phyloP scores from a whole-genome alignment of 306 rosid species.

The Begonia loranthoides region DNA sequence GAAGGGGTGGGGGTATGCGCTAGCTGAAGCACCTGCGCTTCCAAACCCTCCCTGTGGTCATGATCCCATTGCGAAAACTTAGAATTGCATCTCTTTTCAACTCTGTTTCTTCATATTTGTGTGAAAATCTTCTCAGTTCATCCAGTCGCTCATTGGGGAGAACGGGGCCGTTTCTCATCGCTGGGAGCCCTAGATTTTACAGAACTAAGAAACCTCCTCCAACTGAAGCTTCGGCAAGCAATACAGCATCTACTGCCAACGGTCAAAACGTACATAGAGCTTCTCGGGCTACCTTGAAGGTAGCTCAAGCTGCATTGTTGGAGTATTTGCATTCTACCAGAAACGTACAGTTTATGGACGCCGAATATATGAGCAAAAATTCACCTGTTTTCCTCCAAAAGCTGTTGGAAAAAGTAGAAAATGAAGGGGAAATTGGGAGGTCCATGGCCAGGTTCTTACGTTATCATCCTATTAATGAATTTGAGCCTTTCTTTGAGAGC shows the following conservation, averaged over 20 bases:
- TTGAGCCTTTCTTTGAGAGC: constrained; percentile 83
- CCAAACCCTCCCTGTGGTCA: constrained; percentile 4
- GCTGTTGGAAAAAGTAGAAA: constrained; percentile 24
- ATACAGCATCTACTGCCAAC: neutral
- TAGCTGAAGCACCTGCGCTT: too few species aligned
- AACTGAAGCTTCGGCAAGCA: neutral
- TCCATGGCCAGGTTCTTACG: constrained; percentile 35
- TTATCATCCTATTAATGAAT: constrained; percentile 75
- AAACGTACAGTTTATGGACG: constrained; percentile 47
- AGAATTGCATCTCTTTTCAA: constrained; percentile 4
- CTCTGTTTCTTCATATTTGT: constrained; percentile 13
- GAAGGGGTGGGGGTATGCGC: too few species aligned
- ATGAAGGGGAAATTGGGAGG: constrained; percentile 12
- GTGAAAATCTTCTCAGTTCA: constrained; percentile 5
- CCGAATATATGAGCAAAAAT: constrained; percentile 54
- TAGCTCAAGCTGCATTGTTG: constrained; percentile 58
- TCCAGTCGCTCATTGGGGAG: constrained; percentile 6
- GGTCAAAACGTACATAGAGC: constrained; percentile 4
- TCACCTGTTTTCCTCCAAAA: constrained; percentile 42
- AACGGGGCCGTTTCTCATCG: constrained; percentile 9
- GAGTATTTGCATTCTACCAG: constrained; percentile 68
- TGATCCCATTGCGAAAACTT: constrained; percentile 30
- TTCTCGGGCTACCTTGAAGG: constrained; percentile 13
- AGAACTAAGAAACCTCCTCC: constrained; percentile 13
- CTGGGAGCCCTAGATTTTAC: constrained; percentile 31